Percentiles rank a stretch among this genome's conserved stretches.
These are phyloP conservation scores for Phaeoacremonium minimum DNA, from an alignment of 2,329 filamentous ascomycete genomes.

Conservation along the genomic window DNA sequence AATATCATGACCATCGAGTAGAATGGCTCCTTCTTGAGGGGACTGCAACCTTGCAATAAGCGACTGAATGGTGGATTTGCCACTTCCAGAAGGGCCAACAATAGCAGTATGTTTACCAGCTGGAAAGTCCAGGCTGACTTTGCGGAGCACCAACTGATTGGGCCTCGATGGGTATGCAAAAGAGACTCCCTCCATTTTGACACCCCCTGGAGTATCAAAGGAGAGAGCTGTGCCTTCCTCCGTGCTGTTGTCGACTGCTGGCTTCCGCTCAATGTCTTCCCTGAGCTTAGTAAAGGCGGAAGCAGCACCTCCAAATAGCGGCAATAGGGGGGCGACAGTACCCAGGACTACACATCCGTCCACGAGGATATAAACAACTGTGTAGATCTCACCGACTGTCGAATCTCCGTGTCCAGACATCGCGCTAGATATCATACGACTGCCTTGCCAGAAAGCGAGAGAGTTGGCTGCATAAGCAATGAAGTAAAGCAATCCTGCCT, in stretches of 20 bases:
- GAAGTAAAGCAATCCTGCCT: conserved; percentile 61
- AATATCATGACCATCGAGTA: conserved; percentile 56
- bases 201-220: neutral
- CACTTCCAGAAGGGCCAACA: conserved; percentile 39
- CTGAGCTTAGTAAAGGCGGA: conserved; percentile 43
- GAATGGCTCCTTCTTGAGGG: conserved; percentile 36
- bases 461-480: conserved; percentile 65
- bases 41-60: conserved; percentile 49
- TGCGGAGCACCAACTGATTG: conserved; percentile 48
- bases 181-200: conserved; percentile 36
- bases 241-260: conserved; percentile 5
- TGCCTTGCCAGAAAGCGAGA: conserved; percentile 65
- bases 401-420: conserved; percentile 11
- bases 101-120: conserved; percentile 41
- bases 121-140: conserved; percentile 33
- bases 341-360: conserved; percentile 49
- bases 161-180: conserved; percentile 65
- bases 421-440: conserved; percentile 37
- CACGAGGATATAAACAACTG: conserved; percentile 48
- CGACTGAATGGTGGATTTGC: conserved; percentile 44
- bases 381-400: conserved; percentile 33
- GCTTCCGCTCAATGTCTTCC: conserved; percentile 39
- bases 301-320: conserved; percentile 46
- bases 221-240: neutral
- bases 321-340: conserved; percentile 49